A percentile compares a stretch with the other conserved stretches of the same genome.
phyloP scores from a whole-genome alignment of 192 early-diverging fungal species.

The Neocallimastix lanati region DNA sequence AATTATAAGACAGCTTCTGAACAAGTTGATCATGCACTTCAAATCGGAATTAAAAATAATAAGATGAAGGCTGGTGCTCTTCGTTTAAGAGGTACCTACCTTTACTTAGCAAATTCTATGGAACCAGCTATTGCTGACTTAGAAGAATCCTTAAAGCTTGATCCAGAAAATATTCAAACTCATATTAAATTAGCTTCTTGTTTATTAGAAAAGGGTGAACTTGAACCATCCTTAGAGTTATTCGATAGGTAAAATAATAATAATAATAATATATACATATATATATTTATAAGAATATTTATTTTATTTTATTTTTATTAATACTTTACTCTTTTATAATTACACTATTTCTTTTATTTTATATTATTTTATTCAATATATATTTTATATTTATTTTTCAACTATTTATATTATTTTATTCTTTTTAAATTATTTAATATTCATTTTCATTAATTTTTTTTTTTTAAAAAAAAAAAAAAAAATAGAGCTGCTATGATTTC shows the following conservation, averaged over 20 bases:
- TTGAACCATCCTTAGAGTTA: slow-evolving; percentile 35
- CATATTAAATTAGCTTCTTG: slow-evolving; percentile 80
- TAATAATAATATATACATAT: no score
- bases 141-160: slow-evolving; percentile 14
- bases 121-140: not conserved
- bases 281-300: no score
- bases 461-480: no score
- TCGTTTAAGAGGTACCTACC: not conserved
- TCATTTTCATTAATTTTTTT: no score
- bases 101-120: not conserved
- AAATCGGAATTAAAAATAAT: not conserved
- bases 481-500: slow-evolving; percentile 34
- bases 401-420: no score
- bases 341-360: no score
- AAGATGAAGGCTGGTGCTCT: not conserved
- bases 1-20: not conserved
- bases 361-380: not conserved
- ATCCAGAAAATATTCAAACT: slow-evolving; percentile 61
- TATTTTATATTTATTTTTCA: not conserved
- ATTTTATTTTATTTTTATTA: no score
- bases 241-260: slow-evolving; percentile 28
- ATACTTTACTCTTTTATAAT: no score
- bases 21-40: not conserved
- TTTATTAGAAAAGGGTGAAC: slow-evolving; percentile 69
- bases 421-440: no score